A percentile compares a stretch with the other conserved stretches of the same genome.
These are phyloP conservation scores for Thalia dealbata DNA, from an alignment of 176 grass and related monocot genomes.

Conservation along the genomic window DNA sequence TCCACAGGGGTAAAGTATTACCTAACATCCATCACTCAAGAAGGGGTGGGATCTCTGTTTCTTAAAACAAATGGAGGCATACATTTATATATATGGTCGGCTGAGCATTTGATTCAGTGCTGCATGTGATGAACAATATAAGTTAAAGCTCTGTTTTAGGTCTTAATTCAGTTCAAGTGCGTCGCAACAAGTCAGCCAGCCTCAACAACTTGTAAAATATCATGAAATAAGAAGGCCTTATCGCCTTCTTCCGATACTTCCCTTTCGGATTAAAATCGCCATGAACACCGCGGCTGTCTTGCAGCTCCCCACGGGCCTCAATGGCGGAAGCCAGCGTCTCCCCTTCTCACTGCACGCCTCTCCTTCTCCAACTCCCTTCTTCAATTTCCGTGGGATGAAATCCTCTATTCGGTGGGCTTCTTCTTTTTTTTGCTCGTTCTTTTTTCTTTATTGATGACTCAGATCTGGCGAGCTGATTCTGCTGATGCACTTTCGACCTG, in stretches of 20 bases:
- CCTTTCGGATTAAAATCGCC: not conserved
- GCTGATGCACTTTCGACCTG: not conserved
- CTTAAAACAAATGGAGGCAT: too few species aligned
- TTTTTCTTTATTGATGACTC: not conserved
- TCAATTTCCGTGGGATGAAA: conserved; percentile 21
- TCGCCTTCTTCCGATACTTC: not conserved
- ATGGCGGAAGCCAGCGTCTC: conserved; percentile 12
- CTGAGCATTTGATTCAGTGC: too few species aligned
- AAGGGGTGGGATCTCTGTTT: too few species aligned
- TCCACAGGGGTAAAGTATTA: too few species aligned
- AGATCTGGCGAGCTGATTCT: not conserved
- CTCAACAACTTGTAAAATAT: too few species aligned
- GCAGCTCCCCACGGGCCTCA: conserved; percentile 27
- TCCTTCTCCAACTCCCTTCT: conserved; percentile 8
- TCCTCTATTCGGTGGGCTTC: not conserved
- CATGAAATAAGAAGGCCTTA: not conserved
- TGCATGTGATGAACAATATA: too few species aligned
- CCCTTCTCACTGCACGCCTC: conserved; percentile 12
- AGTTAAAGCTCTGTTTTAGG: too few species aligned
- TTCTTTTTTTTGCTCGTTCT: not conserved
- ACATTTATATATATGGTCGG: too few species aligned
- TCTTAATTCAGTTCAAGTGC: too few species aligned
- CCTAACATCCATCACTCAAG: too few species aligned
- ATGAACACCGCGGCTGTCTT: conserved; percentile 36
- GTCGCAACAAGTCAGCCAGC: too few species aligned